Evolutionary conservation across 495 filamentous ascomycete species (phyloP).

Genomic region (Podospora conica): DNA sequence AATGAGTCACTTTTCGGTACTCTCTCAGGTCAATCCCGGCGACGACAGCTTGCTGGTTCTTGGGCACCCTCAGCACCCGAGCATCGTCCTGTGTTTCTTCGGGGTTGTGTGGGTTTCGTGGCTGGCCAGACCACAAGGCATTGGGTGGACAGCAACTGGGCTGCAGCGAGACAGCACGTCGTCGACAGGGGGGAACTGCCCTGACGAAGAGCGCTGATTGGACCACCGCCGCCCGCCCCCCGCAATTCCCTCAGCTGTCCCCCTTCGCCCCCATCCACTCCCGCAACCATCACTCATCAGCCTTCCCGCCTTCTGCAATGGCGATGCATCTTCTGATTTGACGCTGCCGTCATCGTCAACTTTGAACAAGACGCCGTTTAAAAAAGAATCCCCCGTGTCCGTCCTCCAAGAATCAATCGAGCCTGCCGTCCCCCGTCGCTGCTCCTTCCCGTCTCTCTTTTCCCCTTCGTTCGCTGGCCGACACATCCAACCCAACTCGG

Average conservation of each 20-base stretch:
- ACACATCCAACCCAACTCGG: neutral
- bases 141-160: constrained; percentile 6
- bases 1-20: neutral
- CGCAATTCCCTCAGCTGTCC: neutral
- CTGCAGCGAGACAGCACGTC: constrained; percentile 4
- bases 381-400: neutral
- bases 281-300: neutral
- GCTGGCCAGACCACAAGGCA: constrained; percentile 1
- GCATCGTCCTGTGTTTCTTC: neutral
- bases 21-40: neutral
- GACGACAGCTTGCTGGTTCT: neutral
- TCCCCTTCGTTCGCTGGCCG: neutral
- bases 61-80: neutral
- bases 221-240: neutral
- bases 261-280: neutral
- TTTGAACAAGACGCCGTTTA: neutral
- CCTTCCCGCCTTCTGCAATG: neutral
- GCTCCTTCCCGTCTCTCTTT: neutral
- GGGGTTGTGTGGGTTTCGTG: constrained; percentile 2
- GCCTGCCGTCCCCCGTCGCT: neutral
- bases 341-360: neutral
- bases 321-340: neutral
- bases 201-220: constrained; percentile 1
- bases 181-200: constrained; percentile 3
- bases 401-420: neutral